phyloP scores from a whole-genome alignment of 148 eudicot genomes.

The Spergularia marina region DNA sequence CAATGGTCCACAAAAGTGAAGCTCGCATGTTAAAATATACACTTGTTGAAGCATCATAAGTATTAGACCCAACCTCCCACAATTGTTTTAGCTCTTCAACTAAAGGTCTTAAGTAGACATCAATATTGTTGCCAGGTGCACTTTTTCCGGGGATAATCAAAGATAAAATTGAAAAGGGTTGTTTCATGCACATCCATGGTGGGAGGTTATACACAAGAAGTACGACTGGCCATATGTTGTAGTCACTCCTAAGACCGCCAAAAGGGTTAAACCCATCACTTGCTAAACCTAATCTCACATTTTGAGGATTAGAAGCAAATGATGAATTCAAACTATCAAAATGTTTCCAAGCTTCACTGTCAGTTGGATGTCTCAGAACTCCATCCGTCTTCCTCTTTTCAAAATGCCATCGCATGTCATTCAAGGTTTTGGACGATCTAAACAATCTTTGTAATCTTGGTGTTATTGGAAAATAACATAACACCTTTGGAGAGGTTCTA shows the following conservation, averaged over 20 bases:
- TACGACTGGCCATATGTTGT: too few relatives aligned
- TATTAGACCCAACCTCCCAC: constrained; percentile 20
- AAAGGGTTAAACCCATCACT: background rate
- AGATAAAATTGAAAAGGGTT: too few relatives aligned
- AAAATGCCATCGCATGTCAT: background rate
- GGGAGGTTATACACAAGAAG: background rate
- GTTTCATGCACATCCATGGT: background rate
- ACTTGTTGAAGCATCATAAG: constrained; percentile 20
- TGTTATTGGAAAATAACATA: background rate
- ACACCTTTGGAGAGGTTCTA: background rate
- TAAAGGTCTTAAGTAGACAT: too few relatives aligned
- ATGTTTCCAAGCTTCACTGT: constrained; percentile 3
- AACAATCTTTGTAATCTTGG: background rate
- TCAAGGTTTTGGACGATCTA: background rate
- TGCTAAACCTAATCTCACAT: background rate
- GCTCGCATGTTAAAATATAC: constrained; percentile 11
- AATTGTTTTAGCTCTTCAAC: constrained; percentile 25
- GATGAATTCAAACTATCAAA: background rate
- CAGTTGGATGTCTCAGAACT: background rate
- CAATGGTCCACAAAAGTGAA: constrained; percentile 18
- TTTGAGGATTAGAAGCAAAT: background rate
- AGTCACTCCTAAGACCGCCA: too few relatives aligned
- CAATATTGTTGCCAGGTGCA: too few relatives aligned
- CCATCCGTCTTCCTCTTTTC: background rate
- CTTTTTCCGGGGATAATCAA: too few relatives aligned